Evolutionary conservation across 192 early-diverging fungal species (phyloP).

Genomic region (Podila horticola): DNA sequence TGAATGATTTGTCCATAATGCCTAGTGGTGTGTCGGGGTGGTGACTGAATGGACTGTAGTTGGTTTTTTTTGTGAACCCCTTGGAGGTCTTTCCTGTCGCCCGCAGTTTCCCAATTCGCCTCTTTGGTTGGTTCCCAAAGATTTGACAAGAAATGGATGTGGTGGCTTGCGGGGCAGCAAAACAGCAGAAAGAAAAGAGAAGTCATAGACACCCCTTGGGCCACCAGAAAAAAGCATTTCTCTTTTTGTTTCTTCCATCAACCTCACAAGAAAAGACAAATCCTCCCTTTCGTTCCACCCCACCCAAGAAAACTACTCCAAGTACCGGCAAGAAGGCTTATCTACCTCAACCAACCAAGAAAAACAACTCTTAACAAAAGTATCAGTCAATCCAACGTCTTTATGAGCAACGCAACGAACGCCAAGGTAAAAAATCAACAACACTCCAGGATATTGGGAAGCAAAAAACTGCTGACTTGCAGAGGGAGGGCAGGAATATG

Average conservation of each 20-base stretch:
- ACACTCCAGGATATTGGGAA: not conserved
- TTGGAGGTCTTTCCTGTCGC: too few relatives aligned
- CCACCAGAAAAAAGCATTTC: too few relatives aligned
- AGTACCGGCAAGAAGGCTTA: not conserved
- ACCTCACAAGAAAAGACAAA: too few relatives aligned
- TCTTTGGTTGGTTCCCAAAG: too few relatives aligned
- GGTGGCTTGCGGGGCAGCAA: too few relatives aligned
- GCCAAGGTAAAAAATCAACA: conserved; percentile 31
- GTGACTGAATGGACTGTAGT: not conserved
- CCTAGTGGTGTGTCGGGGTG: not conserved
- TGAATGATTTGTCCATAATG: conserved; percentile 47
- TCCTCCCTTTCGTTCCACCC: not conserved
- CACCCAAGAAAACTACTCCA: not conserved
- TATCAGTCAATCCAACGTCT: conserved; percentile 29
- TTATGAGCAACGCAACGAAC: conserved; percentile 56
- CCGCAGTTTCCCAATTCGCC: too few relatives aligned
- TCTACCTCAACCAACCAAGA: not conserved
- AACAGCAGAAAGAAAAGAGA: too few relatives aligned
- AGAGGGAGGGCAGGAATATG: not conserved
- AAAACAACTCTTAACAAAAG: not conserved
- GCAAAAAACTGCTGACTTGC: not conserved
- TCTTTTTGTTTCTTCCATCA: too few relatives aligned
- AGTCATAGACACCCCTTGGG: too few relatives aligned
- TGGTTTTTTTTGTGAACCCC: too few relatives aligned
- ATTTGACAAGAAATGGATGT: too few relatives aligned